Evolutionary conservation across 352 stramenopile species (phyloP).

Genomic region (Phytophthora brassicae): DNA sequence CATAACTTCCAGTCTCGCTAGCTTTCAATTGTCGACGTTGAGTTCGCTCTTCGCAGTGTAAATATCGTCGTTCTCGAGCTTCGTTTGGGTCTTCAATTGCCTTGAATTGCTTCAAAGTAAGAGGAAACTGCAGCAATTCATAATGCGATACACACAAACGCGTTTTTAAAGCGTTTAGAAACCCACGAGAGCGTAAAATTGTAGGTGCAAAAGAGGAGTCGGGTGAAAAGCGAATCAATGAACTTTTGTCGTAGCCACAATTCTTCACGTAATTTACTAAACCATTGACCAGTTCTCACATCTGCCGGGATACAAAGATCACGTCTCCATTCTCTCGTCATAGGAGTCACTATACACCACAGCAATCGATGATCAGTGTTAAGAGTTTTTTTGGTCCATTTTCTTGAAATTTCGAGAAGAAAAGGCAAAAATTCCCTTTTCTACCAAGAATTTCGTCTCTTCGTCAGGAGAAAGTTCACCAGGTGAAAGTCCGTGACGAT

Average conservation of each 20-base stretch:
- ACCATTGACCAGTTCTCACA: conserved; percentile 45
- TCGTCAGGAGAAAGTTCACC: conserved; percentile 42
- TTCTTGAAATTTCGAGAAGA: conserved; percentile 26
- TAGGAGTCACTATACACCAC: conserved; percentile 57
- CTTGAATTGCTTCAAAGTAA: background rate
- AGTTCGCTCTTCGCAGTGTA: conserved; percentile 11
- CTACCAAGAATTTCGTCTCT: conserved; percentile 32
- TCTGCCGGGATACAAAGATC: conserved; percentile 39
- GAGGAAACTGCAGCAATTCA: conserved; percentile 4
- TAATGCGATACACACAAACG: conserved; percentile 20
- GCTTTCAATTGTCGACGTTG: background rate
- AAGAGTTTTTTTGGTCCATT: background rate
- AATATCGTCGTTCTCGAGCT: conserved; percentile 4
- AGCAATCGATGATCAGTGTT: conserved; percentile 35
- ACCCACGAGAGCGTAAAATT: conserved; percentile 49
- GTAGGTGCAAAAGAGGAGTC: conserved; percentile 44
- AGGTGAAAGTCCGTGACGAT: conserved; percentile 57
- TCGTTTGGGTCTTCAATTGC: background rate
- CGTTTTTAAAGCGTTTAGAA: conserved; percentile 65
- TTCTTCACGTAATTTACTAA: conserved; percentile 60
- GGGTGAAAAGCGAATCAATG: conserved; percentile 52
- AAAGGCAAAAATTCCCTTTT: conserved; percentile 55
- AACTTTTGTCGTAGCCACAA: conserved; percentile 56
- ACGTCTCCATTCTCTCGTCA: conserved; percentile 51
- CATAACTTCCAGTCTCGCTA: conserved; percentile 39